A percentile compares a stretch with the other conserved stretches of the same genome.
Evolutionary conservation across 495 filamentous ascomycete species (phyloP).

Genomic region (Aspergillus carlsbadensis): DNA sequence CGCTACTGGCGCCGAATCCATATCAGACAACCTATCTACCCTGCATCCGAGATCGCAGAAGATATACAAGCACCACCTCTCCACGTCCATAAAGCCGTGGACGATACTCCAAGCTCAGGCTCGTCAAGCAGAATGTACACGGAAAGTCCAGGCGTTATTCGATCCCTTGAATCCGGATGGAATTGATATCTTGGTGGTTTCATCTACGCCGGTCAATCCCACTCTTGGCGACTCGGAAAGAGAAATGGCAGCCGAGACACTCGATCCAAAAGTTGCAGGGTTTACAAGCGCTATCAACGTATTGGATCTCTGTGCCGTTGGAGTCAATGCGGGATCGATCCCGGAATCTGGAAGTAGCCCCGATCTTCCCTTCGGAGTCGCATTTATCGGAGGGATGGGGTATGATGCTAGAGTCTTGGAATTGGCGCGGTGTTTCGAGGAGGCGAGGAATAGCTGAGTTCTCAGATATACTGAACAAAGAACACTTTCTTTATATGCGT

Average conservation of each 20-base stretch:
- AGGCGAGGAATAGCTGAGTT: too few relatives aligned
- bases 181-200: not conserved
- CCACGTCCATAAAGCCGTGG: not conserved
- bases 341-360: not conserved
- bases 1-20: not conserved
- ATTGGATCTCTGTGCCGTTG: slow-evolving; percentile 1
- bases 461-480: too few relatives aligned
- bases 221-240: not conserved
- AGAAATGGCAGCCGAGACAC: not conserved
- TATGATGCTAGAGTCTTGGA: not conserved
- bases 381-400: not conserved
- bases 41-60: not conserved
- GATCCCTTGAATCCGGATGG: not conserved
- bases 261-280: not conserved
- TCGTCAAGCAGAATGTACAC: not conserved
- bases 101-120: not conserved
- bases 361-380: not conserved
- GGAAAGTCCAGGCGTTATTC: not conserved
- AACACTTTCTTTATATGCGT: too few relatives aligned
- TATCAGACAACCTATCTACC: not conserved
- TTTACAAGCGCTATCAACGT: not conserved
- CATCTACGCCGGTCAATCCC: not conserved
- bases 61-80: not conserved
- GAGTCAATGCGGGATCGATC: not conserved
- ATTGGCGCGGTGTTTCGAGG: too few relatives aligned